phyloP scores from a whole-genome alignment of 2,329 filamentous ascomycete genomes.

The Penicillium digitatum region DNA sequence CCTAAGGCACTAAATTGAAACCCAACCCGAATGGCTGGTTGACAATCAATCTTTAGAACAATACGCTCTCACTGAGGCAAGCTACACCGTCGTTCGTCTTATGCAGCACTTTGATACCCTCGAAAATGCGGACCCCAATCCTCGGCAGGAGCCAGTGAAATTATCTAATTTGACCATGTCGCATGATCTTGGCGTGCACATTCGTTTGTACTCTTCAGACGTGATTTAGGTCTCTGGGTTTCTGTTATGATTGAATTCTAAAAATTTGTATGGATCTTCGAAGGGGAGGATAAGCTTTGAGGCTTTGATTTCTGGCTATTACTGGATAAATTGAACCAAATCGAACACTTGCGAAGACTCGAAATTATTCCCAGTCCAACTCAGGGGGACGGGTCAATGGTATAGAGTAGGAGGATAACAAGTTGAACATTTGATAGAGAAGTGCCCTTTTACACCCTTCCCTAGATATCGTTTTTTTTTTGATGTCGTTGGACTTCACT shows the following conservation, averaged over 20 bases:
- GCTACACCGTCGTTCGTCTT: conserved; percentile 38
- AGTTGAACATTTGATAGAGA: too few species aligned
- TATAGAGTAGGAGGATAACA: neutral
- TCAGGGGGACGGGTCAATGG: neutral
- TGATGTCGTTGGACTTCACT: too few species aligned
- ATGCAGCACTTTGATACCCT: conserved; percentile 38
- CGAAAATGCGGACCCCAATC: conserved; percentile 33
- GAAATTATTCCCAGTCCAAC: neutral
- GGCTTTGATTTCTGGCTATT: neutral
- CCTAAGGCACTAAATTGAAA: neutral
- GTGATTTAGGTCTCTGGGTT: neutral
- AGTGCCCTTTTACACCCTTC: too few species aligned
- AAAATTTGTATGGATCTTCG: neutral
- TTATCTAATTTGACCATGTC: conserved; percentile 31
- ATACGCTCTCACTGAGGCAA: conserved; percentile 43
- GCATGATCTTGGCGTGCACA: conserved; percentile 30
- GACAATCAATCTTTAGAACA: conserved; percentile 31
- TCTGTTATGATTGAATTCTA: neutral
- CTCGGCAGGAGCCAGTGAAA: conserved; percentile 29
- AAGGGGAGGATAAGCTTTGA: neutral
- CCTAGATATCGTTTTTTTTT: too few species aligned
- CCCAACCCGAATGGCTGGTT: neutral
- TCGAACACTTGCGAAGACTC: neutral
- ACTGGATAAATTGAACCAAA: neutral
- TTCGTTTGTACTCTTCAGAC: conserved; percentile 25